Conservation (phyloP, 441 rosid genomes). For the Populus trichocarpa region DNA sequence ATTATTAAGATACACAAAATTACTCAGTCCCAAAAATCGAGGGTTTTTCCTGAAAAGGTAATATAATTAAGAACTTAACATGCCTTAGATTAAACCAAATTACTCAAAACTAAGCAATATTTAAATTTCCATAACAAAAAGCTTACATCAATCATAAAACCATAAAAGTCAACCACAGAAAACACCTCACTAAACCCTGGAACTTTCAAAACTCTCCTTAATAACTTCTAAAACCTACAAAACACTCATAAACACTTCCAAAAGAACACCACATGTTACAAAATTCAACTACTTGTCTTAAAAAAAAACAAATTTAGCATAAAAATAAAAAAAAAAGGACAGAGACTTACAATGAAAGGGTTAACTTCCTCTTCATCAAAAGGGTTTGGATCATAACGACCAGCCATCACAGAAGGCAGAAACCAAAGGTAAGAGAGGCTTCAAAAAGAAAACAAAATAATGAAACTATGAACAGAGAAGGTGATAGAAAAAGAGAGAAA, state of each 20-base stretch:
- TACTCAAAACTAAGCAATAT: background rate
- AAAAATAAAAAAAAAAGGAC: background rate
- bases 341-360: conserved; percentile 74
- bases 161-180: conserved; percentile 7
- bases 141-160: background rate
- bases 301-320: background rate
- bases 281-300: background rate
- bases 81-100: background rate
- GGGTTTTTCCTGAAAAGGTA: background rate
- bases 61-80: background rate
- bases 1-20: background rate
- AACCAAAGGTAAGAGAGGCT: background rate
- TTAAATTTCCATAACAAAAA: background rate
- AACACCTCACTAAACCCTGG: conserved; percentile 8
- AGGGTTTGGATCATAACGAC: conserved; percentile 77
- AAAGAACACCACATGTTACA: background rate
- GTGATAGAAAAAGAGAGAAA: background rate
- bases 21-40: background rate
- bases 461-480: background rate
- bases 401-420: conserved; percentile 49
- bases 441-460: too few species aligned
- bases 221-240: conserved; percentile 6
- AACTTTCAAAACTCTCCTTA: background rate
- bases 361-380: conserved; percentile 77
- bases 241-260: background rate